Conservation (phyloP, 768 basidiomycete species). For the Hygrophorus pudorinus region DNA sequence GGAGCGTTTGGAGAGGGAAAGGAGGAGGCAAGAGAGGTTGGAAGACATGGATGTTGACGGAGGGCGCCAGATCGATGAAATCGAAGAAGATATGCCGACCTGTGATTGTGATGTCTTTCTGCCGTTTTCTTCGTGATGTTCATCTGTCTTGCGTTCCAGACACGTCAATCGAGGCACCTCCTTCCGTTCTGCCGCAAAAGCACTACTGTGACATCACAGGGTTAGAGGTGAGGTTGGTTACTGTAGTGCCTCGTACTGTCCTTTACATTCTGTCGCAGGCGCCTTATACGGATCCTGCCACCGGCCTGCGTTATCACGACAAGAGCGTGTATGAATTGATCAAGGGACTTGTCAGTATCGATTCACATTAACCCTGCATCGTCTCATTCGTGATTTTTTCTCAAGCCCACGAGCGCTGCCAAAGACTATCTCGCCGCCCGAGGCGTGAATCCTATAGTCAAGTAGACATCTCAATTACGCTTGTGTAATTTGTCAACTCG, state of each 20-base stretch:
- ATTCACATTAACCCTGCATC: not conserved
- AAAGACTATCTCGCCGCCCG: conserved; percentile 65
- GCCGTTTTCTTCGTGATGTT: not conserved
- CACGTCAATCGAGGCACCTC: conserved; percentile 76
- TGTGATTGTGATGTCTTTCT: conserved; percentile 38
- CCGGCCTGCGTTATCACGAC: conserved; percentile 73
- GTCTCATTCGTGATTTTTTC: not conserved
- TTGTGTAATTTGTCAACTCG: no score
- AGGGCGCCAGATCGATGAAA: conserved; percentile 8
- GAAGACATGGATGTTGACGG: conserved; percentile 49
- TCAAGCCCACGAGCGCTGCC: conserved; percentile 55
- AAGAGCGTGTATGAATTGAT: conserved; percentile 81
- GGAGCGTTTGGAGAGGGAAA: conserved; percentile 59
- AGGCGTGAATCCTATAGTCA: conserved; percentile 29
- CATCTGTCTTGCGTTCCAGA: conserved; percentile 31
- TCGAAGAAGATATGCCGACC: conserved; percentile 58
- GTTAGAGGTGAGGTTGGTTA: conserved; percentile 41
- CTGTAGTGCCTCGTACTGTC: not conserved
- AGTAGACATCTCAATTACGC: conserved; percentile 14
- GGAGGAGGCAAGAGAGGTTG: conserved; percentile 37
- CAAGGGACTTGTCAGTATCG: conserved; percentile 49
- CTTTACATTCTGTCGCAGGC: conserved; percentile 32
- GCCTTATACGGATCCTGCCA: conserved; percentile 76
- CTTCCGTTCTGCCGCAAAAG: conserved; percentile 64
- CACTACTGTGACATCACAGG: conserved; percentile 86